Percentiles rank a stretch among this genome's conserved stretches.
Conservation (phyloP, 2,329 filamentous ascomycete species). For the Trichophyton mentagrophytes region DNA sequence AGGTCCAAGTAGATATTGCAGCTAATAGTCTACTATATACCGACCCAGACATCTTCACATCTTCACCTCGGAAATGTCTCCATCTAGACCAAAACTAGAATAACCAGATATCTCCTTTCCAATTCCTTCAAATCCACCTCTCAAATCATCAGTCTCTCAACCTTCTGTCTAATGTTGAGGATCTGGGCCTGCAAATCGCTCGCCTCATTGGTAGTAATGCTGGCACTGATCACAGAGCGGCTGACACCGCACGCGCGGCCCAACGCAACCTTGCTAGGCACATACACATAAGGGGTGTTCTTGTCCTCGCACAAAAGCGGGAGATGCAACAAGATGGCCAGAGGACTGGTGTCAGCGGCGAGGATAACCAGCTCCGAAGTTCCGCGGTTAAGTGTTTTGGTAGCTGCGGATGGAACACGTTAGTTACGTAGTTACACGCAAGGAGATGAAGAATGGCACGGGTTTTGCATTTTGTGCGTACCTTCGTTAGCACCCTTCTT, state of each 20-base stretch:
- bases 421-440: not conserved
- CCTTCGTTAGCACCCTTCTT: constrained; percentile 82
- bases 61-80: no score
- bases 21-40: no score
- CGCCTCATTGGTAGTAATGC: constrained; percentile 85
- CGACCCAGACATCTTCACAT: no score
- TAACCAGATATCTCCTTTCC: not conserved
- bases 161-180: constrained; percentile 79
- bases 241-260: constrained; percentile 83
- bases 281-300: constrained; percentile 60
- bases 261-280: constrained; percentile 65
- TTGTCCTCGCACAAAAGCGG: constrained; percentile 73
- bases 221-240: constrained; percentile 72
- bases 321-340: constrained; percentile 64
- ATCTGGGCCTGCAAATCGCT: constrained; percentile 82
- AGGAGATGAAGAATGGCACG: not conserved
- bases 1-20: no score
- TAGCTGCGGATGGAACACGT: constrained; percentile 34
- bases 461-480: constrained; percentile 16
- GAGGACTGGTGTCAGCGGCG: constrained; percentile 73
- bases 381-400: constrained; percentile 83
- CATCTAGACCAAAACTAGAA: not conserved
- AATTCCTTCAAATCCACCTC: not conserved
- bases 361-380: constrained; percentile 81
- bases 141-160: constrained; percentile 91